Conservation (phyloP, 139 green algal genomes). For the Chlorella vulgaris region DNA sequence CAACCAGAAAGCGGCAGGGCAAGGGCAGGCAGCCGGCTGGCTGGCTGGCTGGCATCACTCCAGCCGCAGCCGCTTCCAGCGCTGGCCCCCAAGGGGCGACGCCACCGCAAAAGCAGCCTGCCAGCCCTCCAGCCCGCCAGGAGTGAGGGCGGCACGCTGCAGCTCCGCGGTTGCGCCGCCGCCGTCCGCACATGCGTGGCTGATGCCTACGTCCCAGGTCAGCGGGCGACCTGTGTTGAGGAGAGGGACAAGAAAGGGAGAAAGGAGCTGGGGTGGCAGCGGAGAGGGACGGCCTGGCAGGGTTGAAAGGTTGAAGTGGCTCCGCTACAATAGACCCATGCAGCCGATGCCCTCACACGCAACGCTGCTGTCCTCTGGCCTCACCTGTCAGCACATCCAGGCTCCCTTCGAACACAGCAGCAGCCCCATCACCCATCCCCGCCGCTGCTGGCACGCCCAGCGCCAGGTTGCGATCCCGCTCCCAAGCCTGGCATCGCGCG, state of each 20-base stretch:
- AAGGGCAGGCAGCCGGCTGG: no score
- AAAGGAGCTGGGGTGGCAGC: neutral
- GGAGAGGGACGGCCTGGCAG: neutral
- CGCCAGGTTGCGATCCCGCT: neutral
- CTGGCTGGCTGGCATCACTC: no score
- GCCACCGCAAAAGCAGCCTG: constrained; percentile 6
- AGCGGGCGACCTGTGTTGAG: constrained; percentile 2
- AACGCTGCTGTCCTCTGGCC: no score
- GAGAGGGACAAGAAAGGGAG: neutral
- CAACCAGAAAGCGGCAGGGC: no score
- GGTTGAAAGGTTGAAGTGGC: no score
- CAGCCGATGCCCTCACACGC: no score
- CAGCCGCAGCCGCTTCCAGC: constrained; percentile 12
- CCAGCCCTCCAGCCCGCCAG: neutral
- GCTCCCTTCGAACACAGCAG: neutral
- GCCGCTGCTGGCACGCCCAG: neutral
- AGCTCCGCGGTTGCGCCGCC: constrained; percentile 10
- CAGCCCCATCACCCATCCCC: neutral
- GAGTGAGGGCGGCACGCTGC: neutral
- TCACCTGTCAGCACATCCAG: constrained; percentile 13
- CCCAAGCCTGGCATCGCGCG: neutral
- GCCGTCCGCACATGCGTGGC: neutral
- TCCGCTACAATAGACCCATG: no score
- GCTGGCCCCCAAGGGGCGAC: neutral
- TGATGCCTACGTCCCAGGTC: neutral